phyloP scores from a whole-genome alignment of 2,329 filamentous ascomycete species.

The Phialocephala sp. region DNA sequence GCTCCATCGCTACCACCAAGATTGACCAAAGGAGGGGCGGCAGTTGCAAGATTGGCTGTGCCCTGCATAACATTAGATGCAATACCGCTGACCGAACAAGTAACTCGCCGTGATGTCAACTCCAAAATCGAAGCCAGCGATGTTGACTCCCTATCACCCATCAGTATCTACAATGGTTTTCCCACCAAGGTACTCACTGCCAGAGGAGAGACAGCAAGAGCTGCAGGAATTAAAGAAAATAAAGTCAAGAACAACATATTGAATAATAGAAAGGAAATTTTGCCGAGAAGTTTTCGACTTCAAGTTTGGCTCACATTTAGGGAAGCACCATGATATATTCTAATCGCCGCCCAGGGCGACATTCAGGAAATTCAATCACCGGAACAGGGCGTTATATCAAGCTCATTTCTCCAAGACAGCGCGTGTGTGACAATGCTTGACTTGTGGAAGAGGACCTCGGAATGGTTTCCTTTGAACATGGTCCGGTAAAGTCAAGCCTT shows the following conservation, averaged over 20 bases:
- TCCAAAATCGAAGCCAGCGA: slow-evolving; percentile 38
- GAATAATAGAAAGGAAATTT: slow-evolving; percentile 16
- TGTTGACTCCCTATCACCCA: slow-evolving; percentile 33
- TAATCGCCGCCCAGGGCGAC: not conserved
- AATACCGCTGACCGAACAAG: too few relatives aligned
- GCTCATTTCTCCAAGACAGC: slow-evolving; percentile 14
- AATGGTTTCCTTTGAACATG: not conserved
- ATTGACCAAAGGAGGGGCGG: slow-evolving; percentile 24
- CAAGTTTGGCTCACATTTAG: not conserved
- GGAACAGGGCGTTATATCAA: slow-evolving; percentile 12
- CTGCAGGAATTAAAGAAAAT: slow-evolving; percentile 16
- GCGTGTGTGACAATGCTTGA: slow-evolving; percentile 21
- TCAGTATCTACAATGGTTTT: not conserved
- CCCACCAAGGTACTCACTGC: slow-evolving; percentile 21
- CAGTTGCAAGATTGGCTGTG: slow-evolving; percentile 28
- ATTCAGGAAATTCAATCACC: not conserved
- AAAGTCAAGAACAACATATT: slow-evolving; percentile 24
- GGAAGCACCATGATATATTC: slow-evolving; percentile 16
- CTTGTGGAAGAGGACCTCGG: not conserved
- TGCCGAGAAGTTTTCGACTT: not conserved
- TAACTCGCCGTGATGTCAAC: slow-evolving; percentile 30
- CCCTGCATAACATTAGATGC: slow-evolving; percentile 17
- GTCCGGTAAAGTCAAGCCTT: slow-evolving; percentile 10
- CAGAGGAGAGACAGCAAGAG: slow-evolving; percentile 25
- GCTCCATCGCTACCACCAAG: slow-evolving; percentile 31